Evolutionary conservation across 768 basidiomycete species (phyloP).

Genomic region (Cystobasidium onofrii): DNA sequence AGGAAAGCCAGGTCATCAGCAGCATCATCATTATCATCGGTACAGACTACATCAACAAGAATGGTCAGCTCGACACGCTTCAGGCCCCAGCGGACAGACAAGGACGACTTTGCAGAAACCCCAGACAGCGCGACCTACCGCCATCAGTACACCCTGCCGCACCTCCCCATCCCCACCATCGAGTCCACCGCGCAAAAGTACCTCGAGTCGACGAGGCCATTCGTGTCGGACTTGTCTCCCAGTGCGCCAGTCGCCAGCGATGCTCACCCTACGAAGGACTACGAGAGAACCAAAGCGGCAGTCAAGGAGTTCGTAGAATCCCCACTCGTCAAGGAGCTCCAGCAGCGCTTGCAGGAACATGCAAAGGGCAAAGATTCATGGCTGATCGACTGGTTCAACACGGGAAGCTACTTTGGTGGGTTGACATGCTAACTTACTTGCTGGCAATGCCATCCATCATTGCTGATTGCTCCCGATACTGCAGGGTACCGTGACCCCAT

Average conservation of each 20-base stretch:
- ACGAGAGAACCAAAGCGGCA: slow-evolving; percentile 45
- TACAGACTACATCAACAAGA: not conserved
- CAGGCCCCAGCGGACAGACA: not conserved
- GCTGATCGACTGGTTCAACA: slow-evolving; percentile 99
- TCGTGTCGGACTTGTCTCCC: slow-evolving; percentile 1
- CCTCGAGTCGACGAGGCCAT: slow-evolving; percentile 15
- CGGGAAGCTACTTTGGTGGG: slow-evolving; percentile 56
- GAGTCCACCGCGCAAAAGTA: slow-evolving; percentile 2
- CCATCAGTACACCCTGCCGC: slow-evolving; percentile 5
- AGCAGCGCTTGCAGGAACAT: slow-evolving; percentile 65
- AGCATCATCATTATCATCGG: not conserved
- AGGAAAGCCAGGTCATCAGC: no score
- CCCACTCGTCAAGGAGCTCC: slow-evolving; percentile 62
- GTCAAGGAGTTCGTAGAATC: slow-evolving; percentile 65
- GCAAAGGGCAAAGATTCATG: slow-evolving; percentile 61
- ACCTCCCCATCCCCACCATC: slow-evolving; percentile 17
- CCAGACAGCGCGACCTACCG: not conserved
- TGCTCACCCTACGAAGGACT: slow-evolving; percentile 48
- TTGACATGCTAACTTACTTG: slow-evolving; percentile 30
- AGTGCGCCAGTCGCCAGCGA: slow-evolving; percentile 16
- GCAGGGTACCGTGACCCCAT: slow-evolving; percentile 80
- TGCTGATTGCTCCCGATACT: slow-evolving; percentile 41
- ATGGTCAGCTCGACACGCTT: not conserved
- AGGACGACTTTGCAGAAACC: slow-evolving; percentile 4
- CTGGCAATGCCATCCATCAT: slow-evolving; percentile 2